Percentiles rank a stretch among this genome's conserved stretches.
Evolutionary conservation across 331 rosid species (phyloP).

Genomic region (Ulmus americana): DNA sequence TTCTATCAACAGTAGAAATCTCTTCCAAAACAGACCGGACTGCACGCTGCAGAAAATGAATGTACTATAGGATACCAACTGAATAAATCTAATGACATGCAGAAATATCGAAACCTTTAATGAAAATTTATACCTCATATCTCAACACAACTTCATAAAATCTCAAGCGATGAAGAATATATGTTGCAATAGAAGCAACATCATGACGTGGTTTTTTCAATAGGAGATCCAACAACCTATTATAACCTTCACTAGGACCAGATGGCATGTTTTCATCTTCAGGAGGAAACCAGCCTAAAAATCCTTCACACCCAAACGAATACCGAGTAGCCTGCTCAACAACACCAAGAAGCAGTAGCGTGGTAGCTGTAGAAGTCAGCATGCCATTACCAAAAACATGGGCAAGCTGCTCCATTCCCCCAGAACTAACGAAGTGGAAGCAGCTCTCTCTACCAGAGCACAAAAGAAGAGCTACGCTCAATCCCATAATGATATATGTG

Average conservation of each 20-base stretch:
- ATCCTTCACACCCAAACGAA: constrained; percentile 91
- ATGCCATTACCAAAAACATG: constrained; percentile 39
- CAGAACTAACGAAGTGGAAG: constrained; percentile 74
- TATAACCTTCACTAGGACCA: constrained; percentile 75
- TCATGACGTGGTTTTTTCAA: constrained; percentile 85
- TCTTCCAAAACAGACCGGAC: constrained; percentile 70
- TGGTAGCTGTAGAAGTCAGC: constrained; percentile 54
- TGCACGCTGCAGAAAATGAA: constrained; percentile 64
- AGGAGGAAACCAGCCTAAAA: constrained; percentile 97
- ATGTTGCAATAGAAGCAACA: constrained; percentile 80
- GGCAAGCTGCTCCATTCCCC: constrained; percentile 82
- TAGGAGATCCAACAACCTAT: constrained; percentile 65
- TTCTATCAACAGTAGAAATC: constrained; percentile 50
- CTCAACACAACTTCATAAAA: constrained; percentile 82
- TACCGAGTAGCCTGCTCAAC: constrained; percentile 79
- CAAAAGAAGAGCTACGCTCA: constrained; percentile 82
- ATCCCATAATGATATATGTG: constrained; percentile 57
- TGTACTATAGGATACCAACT: constrained; percentile 32
- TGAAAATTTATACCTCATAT: constrained; percentile 69
- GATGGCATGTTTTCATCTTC: constrained; percentile 70
- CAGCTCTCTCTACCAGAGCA: constrained; percentile 88
- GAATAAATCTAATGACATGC: constrained; percentile 16
- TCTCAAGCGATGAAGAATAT: constrained; percentile 73
- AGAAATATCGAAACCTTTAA: constrained; percentile 19
- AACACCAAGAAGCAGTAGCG: constrained; percentile 74